Base-by-base conservation (phyloP, 1,139 yeast genomes). In the Debaryomyces sp. region DNA sequence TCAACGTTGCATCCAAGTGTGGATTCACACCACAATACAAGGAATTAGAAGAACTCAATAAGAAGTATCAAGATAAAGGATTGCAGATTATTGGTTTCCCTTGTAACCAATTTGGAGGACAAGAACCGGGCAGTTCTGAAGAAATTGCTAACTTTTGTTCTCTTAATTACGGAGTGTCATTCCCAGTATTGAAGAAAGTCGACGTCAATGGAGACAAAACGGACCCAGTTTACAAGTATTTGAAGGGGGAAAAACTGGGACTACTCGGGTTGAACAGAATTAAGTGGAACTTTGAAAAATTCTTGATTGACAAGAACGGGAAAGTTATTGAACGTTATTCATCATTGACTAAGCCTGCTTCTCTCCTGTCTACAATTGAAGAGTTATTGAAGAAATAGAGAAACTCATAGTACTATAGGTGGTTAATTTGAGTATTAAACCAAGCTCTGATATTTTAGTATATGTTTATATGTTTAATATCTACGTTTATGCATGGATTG, bases 1-100 rank as follows among this genome's bases (percentile, higher is more conserved):
- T 94, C 57, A 94, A 94, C 67, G 98, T 97, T 36, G 94, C 97
- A 56, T 89, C 92, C 66, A 92, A 89, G 74, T 89, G 94, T 51
- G 89, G 89, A 59, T 87, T 89, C 60, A 87, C 90, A 52, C 97
- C 95, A 64, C 95, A 92, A 73, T 77, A 77, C 61, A 70, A 70
- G 61, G 97, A 86, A 54, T 79, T 94, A 51, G 97, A 94, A 73
- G 87, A 79, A 56, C 74, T 94, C 54, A 85, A 92, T 78, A 77
- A 88, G 62, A 85, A 88, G 67, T 89, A 87, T 73, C 77, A 80
- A 52, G 92, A 81, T 57, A 66, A 87, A 63, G 96, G 92, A 24
- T 78, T 94, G 35, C 89, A 79, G 49, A 81, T 94, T 55, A 63
- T 94, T 47, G 99, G 96, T 3, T 94, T 94, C 84, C 99, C 99